Evolutionary conservation across 2,329 filamentous ascomycete genomes (phyloP), one percentile per base, ranked within the genome.

Genomic region (Epichloe elymi): DNA sequence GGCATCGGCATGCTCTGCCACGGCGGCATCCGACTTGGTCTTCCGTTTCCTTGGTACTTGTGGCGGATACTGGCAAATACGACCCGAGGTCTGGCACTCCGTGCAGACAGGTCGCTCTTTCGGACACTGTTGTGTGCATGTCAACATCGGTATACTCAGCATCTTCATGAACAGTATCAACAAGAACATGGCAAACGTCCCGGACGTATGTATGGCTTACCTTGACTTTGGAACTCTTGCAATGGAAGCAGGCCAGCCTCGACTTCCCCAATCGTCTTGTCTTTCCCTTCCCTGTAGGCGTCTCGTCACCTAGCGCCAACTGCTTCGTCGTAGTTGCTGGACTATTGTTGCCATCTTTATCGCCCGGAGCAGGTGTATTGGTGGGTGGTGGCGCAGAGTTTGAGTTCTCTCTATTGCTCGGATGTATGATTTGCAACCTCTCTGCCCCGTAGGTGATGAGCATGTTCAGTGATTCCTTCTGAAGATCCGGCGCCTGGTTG

Each of bases 381-480:
- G 56, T 33, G 54, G 54, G 57, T 8, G 58, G 49, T 12, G 63
- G 54, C 3, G 66, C 61, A 4, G 61, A 56, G 15, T 55, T 49
- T 43, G 61, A 59, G 6, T 61, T 59, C 15, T 65, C 63, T 45
- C 59, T 61, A 38, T 71, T 70, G 7, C 63, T 65, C 3, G 77
- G 76, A 49, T 79, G 76, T 5, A 82, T 74, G 46, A 82, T 80
- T 11, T 74, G 69, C 23, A 82, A 63, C 14, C 73, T 67, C 58
- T 80, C 76, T 6, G 78, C 77, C 19, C 78, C 78, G 51, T 80
- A 80, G 57, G 71, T 73, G 0, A 72, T 69, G 11, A 81, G 67
- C 76, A 82, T 77, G 1, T 67, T 69, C 14, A 82, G 62, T 0
- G 78, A 81, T 49, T 76, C 70, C 49, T 67, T 65, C 55, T 81